phyloP scores from a whole-genome alignment of 164 flowering plant genomes.

The Aristolochia californica region DNA sequence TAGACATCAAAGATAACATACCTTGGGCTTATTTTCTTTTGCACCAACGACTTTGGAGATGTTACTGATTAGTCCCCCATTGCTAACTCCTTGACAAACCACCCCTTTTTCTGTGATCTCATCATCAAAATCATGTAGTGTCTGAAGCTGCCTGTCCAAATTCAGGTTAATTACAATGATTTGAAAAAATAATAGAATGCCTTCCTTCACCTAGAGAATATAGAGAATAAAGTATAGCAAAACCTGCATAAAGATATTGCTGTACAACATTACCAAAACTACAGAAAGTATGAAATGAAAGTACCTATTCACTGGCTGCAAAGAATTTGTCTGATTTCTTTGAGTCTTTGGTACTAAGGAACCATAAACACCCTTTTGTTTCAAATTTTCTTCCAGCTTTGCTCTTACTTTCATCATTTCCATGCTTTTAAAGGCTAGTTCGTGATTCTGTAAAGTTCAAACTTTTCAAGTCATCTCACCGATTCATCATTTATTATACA shows the following conservation, averaged over 20 bases:
- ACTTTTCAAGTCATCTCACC: not conserved
- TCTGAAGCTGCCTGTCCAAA: constrained; percentile 49
- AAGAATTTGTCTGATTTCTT: constrained; percentile 18
- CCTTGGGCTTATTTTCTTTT: constrained; percentile 57
- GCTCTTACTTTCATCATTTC: constrained; percentile 85
- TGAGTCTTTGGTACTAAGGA: constrained; percentile 26
- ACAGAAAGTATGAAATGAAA: not conserved
- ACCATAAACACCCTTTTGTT: constrained; percentile 44
- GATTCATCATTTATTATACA: not conserved
- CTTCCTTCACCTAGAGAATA: not conserved
- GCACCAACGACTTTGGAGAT: constrained; percentile 31
- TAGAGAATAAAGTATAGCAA: not conserved
- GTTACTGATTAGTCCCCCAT: constrained; percentile 24
- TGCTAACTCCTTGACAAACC: constrained; percentile 12
- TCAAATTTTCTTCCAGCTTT: constrained; percentile 74
- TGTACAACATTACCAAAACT: not conserved
- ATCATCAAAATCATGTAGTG: constrained; percentile 77
- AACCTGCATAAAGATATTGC: not conserved
- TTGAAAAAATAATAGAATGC: not conserved
- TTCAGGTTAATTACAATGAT: constrained; percentile 8
- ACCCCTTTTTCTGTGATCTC: constrained; percentile 31
- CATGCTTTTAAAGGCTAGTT: constrained; percentile 49
- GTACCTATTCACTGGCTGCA: constrained; percentile 41
- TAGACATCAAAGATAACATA: constrained; percentile 8
- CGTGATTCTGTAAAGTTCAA: constrained; percentile 16